These are phyloP conservation scores for Cladosporium sp. DNA, from an alignment of 2,329 filamentous ascomycete genomes.

Conservation along the genomic window DNA sequence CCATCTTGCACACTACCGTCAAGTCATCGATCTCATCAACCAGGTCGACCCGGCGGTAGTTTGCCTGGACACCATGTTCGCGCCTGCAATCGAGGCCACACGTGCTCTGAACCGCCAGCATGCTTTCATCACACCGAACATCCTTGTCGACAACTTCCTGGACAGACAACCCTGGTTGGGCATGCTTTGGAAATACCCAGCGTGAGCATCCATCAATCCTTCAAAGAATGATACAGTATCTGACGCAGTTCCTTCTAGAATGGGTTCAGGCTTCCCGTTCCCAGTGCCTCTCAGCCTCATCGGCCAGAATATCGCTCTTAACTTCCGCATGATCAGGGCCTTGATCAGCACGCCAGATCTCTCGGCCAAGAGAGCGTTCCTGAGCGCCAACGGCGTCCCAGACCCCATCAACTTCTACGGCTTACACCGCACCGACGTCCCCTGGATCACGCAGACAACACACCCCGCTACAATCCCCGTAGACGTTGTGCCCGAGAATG, in stretches of 20 bases:
- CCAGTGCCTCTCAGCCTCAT: conserved; percentile 1
- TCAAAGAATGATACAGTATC: not conserved
- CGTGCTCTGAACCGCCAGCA: conserved; percentile 10
- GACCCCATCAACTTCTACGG: conserved; percentile 18
- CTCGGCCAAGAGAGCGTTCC: conserved; percentile 9
- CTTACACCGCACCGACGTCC: conserved; percentile 9
- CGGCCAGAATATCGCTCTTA: conserved; percentile 5
- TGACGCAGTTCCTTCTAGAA: not conserved
- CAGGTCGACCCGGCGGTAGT: conserved; percentile 4
- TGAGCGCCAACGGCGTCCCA: conserved; percentile 1
- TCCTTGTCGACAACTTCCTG: conserved; percentile 11
- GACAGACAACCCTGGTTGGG: conserved; percentile 10
- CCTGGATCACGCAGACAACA: conserved; percentile 16
- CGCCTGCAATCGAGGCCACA: conserved; percentile 10
- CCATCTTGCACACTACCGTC: conserved; percentile 2
- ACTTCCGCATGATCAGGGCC: conserved; percentile 8
- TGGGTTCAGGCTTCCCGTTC: conserved; percentile 16
- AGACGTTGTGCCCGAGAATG: conserved; percentile 9
- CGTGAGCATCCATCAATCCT: not conserved
- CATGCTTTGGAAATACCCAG: conserved; percentile 15
- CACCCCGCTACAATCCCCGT: conserved; percentile 6
- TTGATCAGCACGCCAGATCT: conserved; percentile 7
- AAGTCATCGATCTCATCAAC: not conserved
- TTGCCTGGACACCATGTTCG: conserved; percentile 8
- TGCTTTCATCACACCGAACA: conserved; percentile 15